These are phyloP conservation scores for Rhodotorula taiwanensis DNA, from an alignment of 768 basidiomycete species.

Conservation along the genomic window DNA sequence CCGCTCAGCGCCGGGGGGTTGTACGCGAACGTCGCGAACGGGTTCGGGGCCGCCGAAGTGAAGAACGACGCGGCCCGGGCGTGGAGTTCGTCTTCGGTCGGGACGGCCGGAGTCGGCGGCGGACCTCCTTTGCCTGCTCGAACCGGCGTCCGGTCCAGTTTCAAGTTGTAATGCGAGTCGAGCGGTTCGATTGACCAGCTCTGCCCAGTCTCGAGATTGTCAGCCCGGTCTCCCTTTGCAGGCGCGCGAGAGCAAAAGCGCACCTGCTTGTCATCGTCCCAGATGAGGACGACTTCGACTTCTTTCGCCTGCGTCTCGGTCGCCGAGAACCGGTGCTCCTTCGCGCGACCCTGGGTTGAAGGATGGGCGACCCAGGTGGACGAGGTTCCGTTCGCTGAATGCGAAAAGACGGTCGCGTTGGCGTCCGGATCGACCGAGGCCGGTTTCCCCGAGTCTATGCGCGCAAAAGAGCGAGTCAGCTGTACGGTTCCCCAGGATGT, in stretches of 20 bases:
- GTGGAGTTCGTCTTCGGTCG: constrained; percentile 1
- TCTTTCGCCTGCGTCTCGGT: background rate
- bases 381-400: too few relatives aligned
- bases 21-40: constrained; percentile 2
- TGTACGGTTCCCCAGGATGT: background rate
- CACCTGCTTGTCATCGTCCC: constrained; percentile 13
- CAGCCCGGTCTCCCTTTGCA: background rate
- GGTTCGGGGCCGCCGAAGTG: constrained; percentile 1
- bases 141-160: background rate
- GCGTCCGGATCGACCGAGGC: background rate
- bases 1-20: background rate
- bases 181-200: constrained; percentile 11
- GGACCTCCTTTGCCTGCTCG: background rate
- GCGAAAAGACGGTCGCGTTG: background rate
- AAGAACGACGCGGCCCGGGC: background rate
- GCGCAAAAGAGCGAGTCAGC: background rate
- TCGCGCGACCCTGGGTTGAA: constrained; percentile 1
- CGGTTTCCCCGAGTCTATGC: background rate
- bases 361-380: too few relatives aligned
- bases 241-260: background rate
- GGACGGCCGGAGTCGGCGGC: constrained; percentile 3
- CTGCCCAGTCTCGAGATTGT: background rate
- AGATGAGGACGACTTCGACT: constrained; percentile 10
- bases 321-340: constrained; percentile 4
- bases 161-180: constrained; percentile 13